Percentiles rank a stretch among this genome's conserved stretches.
Evolutionary conservation across 2,329 filamentous ascomycete species (phyloP).

Genomic region (Didymella lethalis): DNA sequence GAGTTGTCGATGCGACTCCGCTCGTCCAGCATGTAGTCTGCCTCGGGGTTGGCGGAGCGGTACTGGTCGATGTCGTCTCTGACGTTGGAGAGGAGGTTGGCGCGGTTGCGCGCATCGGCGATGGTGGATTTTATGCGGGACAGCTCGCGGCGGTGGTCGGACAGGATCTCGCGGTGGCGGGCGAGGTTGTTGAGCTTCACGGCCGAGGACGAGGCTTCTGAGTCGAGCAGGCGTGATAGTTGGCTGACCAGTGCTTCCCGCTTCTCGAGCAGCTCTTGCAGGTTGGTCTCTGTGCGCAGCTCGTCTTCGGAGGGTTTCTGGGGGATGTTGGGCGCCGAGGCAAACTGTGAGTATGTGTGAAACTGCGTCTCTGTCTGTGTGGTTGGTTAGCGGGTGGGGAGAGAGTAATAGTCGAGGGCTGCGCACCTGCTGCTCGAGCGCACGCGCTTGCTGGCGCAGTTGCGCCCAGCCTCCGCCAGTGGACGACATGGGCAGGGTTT

Average conservation of each 20-base stretch:
- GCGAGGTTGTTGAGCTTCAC: slow-evolving; percentile 97
- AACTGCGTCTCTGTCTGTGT: slow-evolving; percentile 81
- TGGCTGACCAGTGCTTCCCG: slow-evolving; percentile 82
- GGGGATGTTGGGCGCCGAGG: slow-evolving; percentile 78
- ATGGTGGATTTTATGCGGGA: slow-evolving; percentile 76
- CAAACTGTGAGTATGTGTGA: slow-evolving; percentile 90
- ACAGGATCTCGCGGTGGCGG: slow-evolving; percentile 87
- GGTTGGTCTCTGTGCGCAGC: slow-evolving; percentile 75
- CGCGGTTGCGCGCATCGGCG: slow-evolving; percentile 79
- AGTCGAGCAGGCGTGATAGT: slow-evolving; percentile 88
- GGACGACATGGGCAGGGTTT: slow-evolving; percentile 46
- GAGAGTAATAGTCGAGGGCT: slow-evolving; percentile 15
- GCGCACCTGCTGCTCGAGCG: slow-evolving; percentile 84
- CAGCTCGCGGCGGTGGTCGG: slow-evolving; percentile 85
- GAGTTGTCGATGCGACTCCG: slow-evolving; percentile 84
- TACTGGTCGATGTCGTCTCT: slow-evolving; percentile 92
- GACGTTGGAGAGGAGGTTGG: slow-evolving; percentile 89
- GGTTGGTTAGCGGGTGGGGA: slow-evolving; percentile 32
- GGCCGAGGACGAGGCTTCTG: slow-evolving; percentile 88
- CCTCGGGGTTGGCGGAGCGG: slow-evolving; percentile 84
- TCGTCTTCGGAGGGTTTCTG: slow-evolving; percentile 88
- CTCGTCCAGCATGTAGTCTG: slow-evolving; percentile 97
- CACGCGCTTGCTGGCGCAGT: slow-evolving; percentile 88
- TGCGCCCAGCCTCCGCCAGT: slow-evolving; percentile 78
- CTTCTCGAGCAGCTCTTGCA: slow-evolving; percentile 87